These are phyloP conservation scores for Talaromyces amestolkiae DNA, from an alignment of 2,329 filamentous ascomycete genomes.

Conservation along the genomic window DNA sequence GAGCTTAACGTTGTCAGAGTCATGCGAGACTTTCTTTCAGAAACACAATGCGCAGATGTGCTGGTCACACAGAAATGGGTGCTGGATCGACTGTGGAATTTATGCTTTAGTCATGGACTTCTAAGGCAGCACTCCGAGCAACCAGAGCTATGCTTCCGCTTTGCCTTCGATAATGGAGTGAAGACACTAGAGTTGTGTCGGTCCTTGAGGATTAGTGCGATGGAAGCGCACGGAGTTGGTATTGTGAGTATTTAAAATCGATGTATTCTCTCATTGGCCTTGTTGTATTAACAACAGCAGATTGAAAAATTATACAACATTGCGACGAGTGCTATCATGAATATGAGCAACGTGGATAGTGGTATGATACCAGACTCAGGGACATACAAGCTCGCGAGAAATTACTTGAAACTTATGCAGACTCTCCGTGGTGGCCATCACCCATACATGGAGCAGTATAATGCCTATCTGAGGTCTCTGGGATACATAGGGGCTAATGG, in stretches of 20 bases:
- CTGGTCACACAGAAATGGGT: constrained; percentile 46
- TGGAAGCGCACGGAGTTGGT: constrained; percentile 46
- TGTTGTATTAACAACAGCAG: constrained; percentile 16
- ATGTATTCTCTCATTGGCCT: not conserved
- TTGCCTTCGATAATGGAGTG: constrained; percentile 36
- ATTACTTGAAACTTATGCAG: constrained; percentile 33
- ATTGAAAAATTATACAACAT: constrained; percentile 44
- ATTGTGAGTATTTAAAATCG: constrained; percentile 27
- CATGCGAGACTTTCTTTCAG: constrained; percentile 24
- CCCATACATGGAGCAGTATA: constrained; percentile 35
- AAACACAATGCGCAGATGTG: constrained; percentile 45
- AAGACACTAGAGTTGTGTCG: constrained; percentile 36
- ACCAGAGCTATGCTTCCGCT: constrained; percentile 38
- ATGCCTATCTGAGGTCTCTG: constrained; percentile 24
- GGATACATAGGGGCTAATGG: not conserved
- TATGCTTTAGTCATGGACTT: constrained; percentile 42
- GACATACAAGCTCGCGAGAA: constrained; percentile 28
- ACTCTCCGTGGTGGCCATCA: constrained; percentile 38
- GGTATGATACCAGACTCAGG: constrained; percentile 1
- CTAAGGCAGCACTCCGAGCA: constrained; percentile 36
- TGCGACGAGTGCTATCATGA: constrained; percentile 31
- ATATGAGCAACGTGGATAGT: constrained; percentile 20
- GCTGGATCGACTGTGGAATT: constrained; percentile 43
- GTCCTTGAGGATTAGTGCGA: constrained; percentile 34
- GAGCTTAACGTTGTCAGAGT: not conserved